Evolutionary conservation across 2,329 filamentous ascomycete species (phyloP), one percentile per base, ranked within the genome.

Genomic region (Aspergillus sp.): DNA sequence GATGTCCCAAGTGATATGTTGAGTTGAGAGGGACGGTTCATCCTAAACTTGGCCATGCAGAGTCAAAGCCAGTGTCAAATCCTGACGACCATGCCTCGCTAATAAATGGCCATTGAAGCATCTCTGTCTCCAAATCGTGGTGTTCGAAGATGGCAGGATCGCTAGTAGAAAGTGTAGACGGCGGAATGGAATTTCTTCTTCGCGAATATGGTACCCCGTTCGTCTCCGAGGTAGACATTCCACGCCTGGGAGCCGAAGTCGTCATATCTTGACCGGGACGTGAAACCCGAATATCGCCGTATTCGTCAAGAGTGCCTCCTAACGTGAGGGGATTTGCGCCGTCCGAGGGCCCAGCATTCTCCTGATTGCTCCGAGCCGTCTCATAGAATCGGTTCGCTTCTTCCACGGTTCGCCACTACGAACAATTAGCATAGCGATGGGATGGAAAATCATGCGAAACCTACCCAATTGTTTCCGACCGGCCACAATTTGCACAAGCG

Each of bases 61-160:
- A 58, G 44, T 71, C 64, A 36, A 66, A 59, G 2, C 65, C 66
- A 6, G 62, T 59, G 46, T 69, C 68, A 52, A 71, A 69, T 3
- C 69, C 69, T 16, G 60, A 56, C 6, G 69, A 67, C 69, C 69
- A 71, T 3, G 66, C 66, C 17, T 63, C 69, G 45, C 71, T 68
- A 23, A 71, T 65, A 32, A 71, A 71, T 0, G 69, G 69, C 69
- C 69, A 71, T 50, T 71, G 68, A 45, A 70, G 61, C 64, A 71
- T 69, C 45, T 71, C 69, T 3, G 63, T 59, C 41, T 71, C 68
- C 1, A 71, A 47, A 17, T 71, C 66, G 43, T 65, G 62, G 42
- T 53, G 54, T 11, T 56, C 47, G 40, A 47, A 25, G 9, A 53
- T 21, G 41, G 32, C 9, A 23, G 51, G 45, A 1, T 61, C 59